phyloP scores from a whole-genome alignment of 2,329 filamentous ascomycete genomes.

The Hypoxylon sp. region DNA sequence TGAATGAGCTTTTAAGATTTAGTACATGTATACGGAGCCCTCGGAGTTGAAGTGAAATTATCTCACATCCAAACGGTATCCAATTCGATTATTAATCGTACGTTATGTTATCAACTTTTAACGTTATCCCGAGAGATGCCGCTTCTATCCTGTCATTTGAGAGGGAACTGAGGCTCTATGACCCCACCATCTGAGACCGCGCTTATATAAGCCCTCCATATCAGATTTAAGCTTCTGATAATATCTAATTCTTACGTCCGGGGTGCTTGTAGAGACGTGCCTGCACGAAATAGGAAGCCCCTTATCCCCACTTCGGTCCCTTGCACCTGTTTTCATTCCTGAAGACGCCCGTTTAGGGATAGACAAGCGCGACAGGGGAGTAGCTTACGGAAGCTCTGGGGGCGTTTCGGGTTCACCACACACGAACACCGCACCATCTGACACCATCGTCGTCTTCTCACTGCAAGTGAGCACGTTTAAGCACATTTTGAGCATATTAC shows the following conservation, averaged over 20 bases:
- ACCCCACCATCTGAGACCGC: slow-evolving; percentile 23
- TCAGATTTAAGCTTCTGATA: slow-evolving; percentile 5
- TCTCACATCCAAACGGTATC: slow-evolving; percentile 6
- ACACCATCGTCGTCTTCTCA: slow-evolving; percentile 34
- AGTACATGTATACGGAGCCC: not conserved
- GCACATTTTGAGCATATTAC: slow-evolving; percentile 53
- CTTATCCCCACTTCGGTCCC: not conserved
- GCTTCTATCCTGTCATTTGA: slow-evolving; percentile 32
- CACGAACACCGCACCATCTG: slow-evolving; percentile 35
- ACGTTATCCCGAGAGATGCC: slow-evolving; percentile 35
- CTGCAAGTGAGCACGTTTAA: slow-evolving; percentile 59
- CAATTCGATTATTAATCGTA: slow-evolving; percentile 21
- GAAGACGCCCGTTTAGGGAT: slow-evolving; percentile 19
- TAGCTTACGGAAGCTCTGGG: slow-evolving; percentile 25
- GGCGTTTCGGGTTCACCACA: slow-evolving; percentile 14
- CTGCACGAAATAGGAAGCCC: slow-evolving; percentile 26
- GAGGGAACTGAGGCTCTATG: slow-evolving; percentile 25
- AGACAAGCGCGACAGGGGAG: not conserved
- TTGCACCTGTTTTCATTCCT: not conserved
- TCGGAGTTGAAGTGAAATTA: slow-evolving; percentile 11
- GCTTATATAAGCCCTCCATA: slow-evolving; percentile 16
- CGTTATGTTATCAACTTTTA: slow-evolving; percentile 5
- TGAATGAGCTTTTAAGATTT: slow-evolving; percentile 1
- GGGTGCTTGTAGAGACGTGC: slow-evolving; percentile 13
- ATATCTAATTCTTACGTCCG: slow-evolving; percentile 5